Base-by-base conservation (phyloP, 352 stramenopile species). In the Phytophthora cajani region DNA sequence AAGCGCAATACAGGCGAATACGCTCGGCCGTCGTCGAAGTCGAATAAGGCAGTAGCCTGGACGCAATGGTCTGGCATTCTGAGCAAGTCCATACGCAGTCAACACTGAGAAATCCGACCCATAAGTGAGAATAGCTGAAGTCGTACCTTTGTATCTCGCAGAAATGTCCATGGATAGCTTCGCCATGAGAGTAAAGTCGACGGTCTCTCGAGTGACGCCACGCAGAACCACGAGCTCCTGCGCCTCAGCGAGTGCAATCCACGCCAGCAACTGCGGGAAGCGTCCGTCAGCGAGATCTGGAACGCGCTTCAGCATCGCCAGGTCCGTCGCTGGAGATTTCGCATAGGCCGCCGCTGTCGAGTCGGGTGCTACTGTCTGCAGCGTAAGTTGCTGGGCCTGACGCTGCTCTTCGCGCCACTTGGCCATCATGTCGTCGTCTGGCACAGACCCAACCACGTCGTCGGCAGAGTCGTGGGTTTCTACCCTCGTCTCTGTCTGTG, bases 211-310 rank as follows among this genome's bases (percentile, higher is more conserved):
- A 46, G 81, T 87, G 21, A 93, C 75, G 16, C 81, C 83, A 17
- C 85, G 78, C 49, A 93, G 49, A 12, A 93, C 71, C 40, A 89
- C 85, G 10, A 93, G 74, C 54, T 93, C 85, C 46, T 93, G 81
- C 0, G 85, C 85, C 67, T 93, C 68, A 11, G 80, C 83, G 16
- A 93, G 75, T 30, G 80, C 67, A 64, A 93, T 71, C 80, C 79
- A 88, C n/a, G 71, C 69, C 36, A 93, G 33, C 14, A 87, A 58
- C 60, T 89, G 80, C 9, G 80, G 72, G 27, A 82, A 87, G 10
- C 63, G 69, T 12, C 81, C 85, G 25, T 75, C 60, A 9, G 80
- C 81, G 9, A 93, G 82, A 54, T 91, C 85, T 2, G 83, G 71
- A 9, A 91, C 68, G 2, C 80, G 76, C 19, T 81, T 67, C 9